Percentiles rank a stretch among this genome's conserved stretches.
Conservation (phyloP, 2,329 filamentous ascomycete species). For the Beauveria medogensis region DNA sequence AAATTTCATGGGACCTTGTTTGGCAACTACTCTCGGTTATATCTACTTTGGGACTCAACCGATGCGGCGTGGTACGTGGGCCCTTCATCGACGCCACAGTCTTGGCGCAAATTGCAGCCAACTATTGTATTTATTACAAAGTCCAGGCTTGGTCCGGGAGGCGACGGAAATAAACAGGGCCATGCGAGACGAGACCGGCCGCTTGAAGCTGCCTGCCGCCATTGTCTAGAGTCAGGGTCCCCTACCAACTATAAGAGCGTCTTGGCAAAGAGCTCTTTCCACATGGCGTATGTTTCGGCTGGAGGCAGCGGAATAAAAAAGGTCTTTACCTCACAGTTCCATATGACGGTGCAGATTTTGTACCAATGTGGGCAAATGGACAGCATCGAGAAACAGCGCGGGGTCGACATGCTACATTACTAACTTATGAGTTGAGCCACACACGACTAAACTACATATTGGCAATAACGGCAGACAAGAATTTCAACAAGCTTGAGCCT, state of each 20-base stretch:
- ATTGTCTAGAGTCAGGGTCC: neutral
- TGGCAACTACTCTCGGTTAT: neutral
- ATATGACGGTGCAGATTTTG: neutral
- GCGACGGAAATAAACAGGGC: neutral
- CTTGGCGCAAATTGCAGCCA: neutral
- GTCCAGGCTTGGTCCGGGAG: neutral
- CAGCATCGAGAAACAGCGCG: neutral
- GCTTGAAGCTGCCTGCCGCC: neutral
- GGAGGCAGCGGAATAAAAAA: neutral
- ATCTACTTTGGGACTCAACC: conserved; percentile 2
- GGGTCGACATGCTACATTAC: neutral
- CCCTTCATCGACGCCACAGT: neutral
- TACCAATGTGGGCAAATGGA: too few relatives aligned
- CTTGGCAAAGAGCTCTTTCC: neutral
- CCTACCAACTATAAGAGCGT: neutral
- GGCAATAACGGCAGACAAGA: neutral
- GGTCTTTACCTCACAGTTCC: neutral
- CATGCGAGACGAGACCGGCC: neutral
- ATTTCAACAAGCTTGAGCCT: neutral
- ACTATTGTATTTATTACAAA: too few relatives aligned
- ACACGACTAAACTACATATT: neutral
- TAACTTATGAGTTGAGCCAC: neutral
- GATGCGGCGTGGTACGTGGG: neutral
- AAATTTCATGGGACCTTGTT: neutral
- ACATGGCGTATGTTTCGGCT: neutral